Evolutionary conservation across 106 monocot species (phyloP), one percentile per base, ranked within the genome.

Genomic region (Allium cepa): DNA sequence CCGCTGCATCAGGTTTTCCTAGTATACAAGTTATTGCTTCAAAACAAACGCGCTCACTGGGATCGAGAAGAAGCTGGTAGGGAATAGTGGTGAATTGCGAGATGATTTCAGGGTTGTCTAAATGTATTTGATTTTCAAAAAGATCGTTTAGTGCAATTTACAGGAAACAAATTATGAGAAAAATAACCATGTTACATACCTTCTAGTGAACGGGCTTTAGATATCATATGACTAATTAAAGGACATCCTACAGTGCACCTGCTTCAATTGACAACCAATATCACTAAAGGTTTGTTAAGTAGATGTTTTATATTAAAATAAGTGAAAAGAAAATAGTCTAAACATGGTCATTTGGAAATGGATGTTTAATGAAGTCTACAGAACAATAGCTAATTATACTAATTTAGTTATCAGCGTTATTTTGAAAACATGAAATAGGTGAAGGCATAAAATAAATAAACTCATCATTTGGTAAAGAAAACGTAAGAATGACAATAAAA

Each of bases 201-300:
- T 82, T 92, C 89, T 65, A 92, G 73, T 13, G 77, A 81, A 71
- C 97, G 97, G 49, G 97, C 92, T 79, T 86, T 86, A 67, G 89
- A 97, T 73, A 97, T 70, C 53, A 86, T 75, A 81, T 97, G 79
- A 50, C 97, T 73, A 97, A 77, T 76, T 92, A 88, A 80, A 97
- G 92, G 77, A 92, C 76, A 82, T 97, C 97, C 77, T 89, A 88
- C 82, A 97, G 81, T 68, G 97, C 92, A 82, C 96, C 96, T 97
- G 88, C 53, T 65, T 77, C 68, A 68, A 14, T 11, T 14, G 56
- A 68, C 14, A 55, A 9, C 68, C 56, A 36, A 36, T 36, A 36
- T 36, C 36, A 36, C 36, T 36, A 36, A 36, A 2, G 4, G 4
- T 36, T 36, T 36, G 36, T 36, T 4, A 36, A 36, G 36, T 4